Conservation (phyloP, 345 rosid genomes). For the Limnanthes douglasii region DNA sequence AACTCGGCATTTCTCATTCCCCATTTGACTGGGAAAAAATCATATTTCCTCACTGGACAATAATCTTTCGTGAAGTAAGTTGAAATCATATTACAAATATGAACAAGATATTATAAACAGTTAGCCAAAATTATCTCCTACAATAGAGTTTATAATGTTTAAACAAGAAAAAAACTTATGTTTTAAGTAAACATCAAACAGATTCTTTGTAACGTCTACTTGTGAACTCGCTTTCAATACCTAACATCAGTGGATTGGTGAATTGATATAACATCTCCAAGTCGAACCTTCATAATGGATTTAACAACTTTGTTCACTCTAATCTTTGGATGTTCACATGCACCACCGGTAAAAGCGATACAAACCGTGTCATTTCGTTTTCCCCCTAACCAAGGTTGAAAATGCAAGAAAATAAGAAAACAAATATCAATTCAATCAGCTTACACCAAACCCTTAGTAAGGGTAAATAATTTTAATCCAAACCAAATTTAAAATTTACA, state of each 20-base stretch:
- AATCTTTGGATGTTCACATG: slow-evolving; percentile 37
- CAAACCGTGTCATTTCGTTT: slow-evolving; percentile 54
- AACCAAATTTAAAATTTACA: not conserved
- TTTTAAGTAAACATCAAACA: slow-evolving; percentile 52
- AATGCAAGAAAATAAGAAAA: slow-evolving; percentile 1
- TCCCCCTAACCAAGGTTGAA: slow-evolving; percentile 23
- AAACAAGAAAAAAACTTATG: slow-evolving; percentile 20
- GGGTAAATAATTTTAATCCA: no score
- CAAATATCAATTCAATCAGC: not conserved
- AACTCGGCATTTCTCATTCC: slow-evolving; percentile 70
- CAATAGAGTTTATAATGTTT: not conserved
- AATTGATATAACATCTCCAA: slow-evolving; percentile 55
- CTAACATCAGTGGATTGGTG: slow-evolving; percentile 59
- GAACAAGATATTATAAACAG: not conserved
- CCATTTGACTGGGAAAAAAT: slow-evolving; percentile 48
- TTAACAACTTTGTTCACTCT: slow-evolving; percentile 63
- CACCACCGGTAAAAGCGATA: slow-evolving; percentile 53
- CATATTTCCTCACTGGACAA: slow-evolving; percentile 53
- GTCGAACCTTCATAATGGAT: slow-evolving; percentile 48
- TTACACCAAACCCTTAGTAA: not conserved
- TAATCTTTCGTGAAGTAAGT: slow-evolving; percentile 61
- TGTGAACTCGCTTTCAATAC: slow-evolving; percentile 57
- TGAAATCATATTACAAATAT: slow-evolving; percentile 8
- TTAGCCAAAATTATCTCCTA: not conserved
- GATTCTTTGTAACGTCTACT: slow-evolving; percentile 50